These are phyloP conservation scores for Uncinocarpus reesii DNA, from an alignment of 2,329 filamentous ascomycete genomes.

Conservation along the genomic window DNA sequence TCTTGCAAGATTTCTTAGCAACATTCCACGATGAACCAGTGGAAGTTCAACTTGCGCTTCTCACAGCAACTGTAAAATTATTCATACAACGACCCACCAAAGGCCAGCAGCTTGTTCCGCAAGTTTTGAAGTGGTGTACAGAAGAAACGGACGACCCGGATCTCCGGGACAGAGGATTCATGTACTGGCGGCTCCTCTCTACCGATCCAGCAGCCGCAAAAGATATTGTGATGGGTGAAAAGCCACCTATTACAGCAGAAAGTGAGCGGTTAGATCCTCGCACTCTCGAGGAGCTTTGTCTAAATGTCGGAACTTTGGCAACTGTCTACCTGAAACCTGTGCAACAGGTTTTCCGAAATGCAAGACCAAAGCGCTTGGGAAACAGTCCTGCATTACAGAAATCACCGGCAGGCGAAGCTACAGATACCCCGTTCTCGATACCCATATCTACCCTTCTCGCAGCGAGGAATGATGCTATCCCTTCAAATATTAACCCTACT, in stretches of 20 bases:
- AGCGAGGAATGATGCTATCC: constrained; percentile 32
- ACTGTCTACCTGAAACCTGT: constrained; percentile 98
- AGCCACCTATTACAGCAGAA: constrained; percentile 91
- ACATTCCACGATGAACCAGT: constrained; percentile 90
- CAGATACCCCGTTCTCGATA: constrained; percentile 22
- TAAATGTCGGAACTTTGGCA: constrained; percentile 89
- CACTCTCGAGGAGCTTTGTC: constrained; percentile 92
- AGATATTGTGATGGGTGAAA: constrained; percentile 90
- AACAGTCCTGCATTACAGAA: constrained; percentile 81
- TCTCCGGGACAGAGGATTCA: constrained; percentile 88
- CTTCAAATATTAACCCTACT: constrained; percentile 22
- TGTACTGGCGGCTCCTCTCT: constrained; percentile 96
- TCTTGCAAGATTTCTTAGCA: constrained; percentile 90
- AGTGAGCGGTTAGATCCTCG: constrained; percentile 83
- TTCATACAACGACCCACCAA: constrained; percentile 96
- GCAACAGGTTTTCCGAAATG: constrained; percentile 88
- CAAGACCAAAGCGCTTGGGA: constrained; percentile 65
- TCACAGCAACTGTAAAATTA: constrained; percentile 93
- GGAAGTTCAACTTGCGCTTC: constrained; percentile 85
- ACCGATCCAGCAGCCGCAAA: constrained; percentile 82
- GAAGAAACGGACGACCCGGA: constrained; percentile 99
- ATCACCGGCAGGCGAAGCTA: constrained; percentile 42
- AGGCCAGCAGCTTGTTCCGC: constrained; percentile 83
- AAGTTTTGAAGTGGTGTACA: constrained; percentile 95
- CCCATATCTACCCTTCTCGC: constrained; percentile 28